phyloP scores from a whole-genome alignment of 345 rosid species.

The Noccaea caerulescens region DNA sequence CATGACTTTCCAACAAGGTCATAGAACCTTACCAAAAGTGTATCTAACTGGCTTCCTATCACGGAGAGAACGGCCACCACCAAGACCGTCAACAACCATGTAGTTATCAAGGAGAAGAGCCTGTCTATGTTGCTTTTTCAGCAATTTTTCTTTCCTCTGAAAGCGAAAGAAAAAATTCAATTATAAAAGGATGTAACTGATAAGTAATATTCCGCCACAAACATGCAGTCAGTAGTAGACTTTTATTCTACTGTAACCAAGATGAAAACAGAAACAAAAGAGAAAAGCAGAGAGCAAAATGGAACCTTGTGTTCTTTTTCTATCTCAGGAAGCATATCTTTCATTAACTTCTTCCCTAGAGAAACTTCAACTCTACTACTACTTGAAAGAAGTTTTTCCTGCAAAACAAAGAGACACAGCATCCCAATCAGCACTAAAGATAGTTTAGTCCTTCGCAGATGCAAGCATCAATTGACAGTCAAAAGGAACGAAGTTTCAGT shows the following conservation, averaged over 20 bases:
- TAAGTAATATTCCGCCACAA: constrained; percentile 15
- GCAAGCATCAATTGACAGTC: constrained; percentile 16
- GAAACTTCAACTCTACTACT: constrained; percentile 88
- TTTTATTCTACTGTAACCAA: constrained; percentile 25
- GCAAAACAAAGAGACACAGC: constrained; percentile 41
- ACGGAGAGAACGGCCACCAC: constrained; percentile 91
- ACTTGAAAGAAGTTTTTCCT: constrained; percentile 90
- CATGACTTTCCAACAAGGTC: constrained; percentile 18
- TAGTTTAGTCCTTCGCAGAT: constrained; percentile 16
- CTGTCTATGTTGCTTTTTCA: constrained; percentile 93
- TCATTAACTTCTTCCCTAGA: constrained; percentile 86
- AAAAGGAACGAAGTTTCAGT: constrained; percentile 22
- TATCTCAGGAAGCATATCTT: constrained; percentile 94
- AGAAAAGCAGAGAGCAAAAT: constrained; percentile 13
- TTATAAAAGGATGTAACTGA: constrained; percentile 21
- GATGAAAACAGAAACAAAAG: constrained; percentile 1
- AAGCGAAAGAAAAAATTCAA: background rate
- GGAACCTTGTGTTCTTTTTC: constrained; percentile 95
- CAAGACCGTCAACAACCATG: constrained; percentile 78
- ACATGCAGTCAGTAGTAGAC: background rate
- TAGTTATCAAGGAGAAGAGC: constrained; percentile 91
- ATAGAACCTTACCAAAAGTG: constrained; percentile 76
- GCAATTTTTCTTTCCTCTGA: constrained; percentile 45
- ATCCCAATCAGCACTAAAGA: constrained; percentile 10
- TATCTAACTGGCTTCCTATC: constrained; percentile 97